Base-by-base conservation (phyloP, 192 early-diverging fungal genomes). In the Mortierella antarctica region DNA sequence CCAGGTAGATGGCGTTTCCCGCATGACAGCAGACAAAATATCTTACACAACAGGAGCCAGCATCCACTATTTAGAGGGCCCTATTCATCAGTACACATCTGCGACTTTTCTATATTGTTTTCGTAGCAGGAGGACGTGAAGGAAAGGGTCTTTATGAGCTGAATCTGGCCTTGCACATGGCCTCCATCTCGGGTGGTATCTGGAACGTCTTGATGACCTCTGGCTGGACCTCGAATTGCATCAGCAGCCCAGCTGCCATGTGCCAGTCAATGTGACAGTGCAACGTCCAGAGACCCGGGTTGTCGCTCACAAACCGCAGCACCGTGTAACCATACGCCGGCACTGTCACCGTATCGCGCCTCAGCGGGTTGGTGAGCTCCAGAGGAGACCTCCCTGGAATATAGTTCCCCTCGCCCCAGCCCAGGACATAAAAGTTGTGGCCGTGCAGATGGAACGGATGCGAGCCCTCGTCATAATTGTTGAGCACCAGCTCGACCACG, bases 181-280 rank as follows among this genome's bases (percentile, higher is more conserved):
- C 58, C 4, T 20, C 31, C 65, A 76, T 57, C 23, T 76, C 74
- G 2, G 66, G n/a, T 9, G 74, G 74, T n/a, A 76, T 69, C 40
- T 76, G 47, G 20, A 76, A 58, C 31, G 23, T 57, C 57, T 65
- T 70, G 63, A 78, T 78, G 4, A 13, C 18, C 4, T 78, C 57
- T 0, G 74, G 74, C 14, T 65, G n/a, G 49, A 68, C 70, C 65
- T 73, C 41, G 54, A 86, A 70, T 66, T 82, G 74, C 3, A 80
- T 23, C 59, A 76, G 47, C n/a, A 86, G 62, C 5, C 83, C 85
- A 20, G 71, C 68, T 18, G 73, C 83, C 74, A 87, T 73, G n/a
- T 88, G 87, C 59, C 86, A 74, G 15, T 83, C 74, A n/a, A 86
- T 86, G 21, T 86, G 84, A 49, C 84, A 86, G 49, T 86, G 84